phyloP scores from a whole-genome alignment of 345 rosid species.

The Clarkia xantiana region DNA sequence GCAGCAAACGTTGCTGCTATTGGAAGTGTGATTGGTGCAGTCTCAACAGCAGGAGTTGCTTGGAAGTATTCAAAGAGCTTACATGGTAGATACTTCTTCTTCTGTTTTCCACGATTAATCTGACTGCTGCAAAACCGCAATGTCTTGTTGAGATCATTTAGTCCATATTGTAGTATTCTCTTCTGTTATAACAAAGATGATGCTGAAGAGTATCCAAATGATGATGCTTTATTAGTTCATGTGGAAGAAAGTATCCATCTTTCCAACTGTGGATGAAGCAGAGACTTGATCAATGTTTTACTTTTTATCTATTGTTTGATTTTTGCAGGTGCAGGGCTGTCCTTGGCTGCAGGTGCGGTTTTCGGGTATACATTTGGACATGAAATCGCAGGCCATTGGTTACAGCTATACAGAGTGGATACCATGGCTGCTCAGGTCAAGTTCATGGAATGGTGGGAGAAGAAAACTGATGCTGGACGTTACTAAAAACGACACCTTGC shows the following conservation, averaged over 20 bases:
- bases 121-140: too few species aligned
- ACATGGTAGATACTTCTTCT: conserved; percentile 39
- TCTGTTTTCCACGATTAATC: not conserved
- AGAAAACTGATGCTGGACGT: conserved; percentile 12
- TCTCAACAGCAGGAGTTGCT: conserved; percentile 64
- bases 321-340: conserved; percentile 60
- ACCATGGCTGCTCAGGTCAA: conserved; percentile 77
- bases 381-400: conserved; percentile 54
- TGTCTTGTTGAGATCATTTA: too few species aligned
- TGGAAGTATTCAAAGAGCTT: conserved; percentile 83
- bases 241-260: too few species aligned
- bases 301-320: not conserved
- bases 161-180: too few species aligned
- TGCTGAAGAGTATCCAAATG: too few species aligned
- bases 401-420: conserved; percentile 75
- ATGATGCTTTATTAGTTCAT: too few species aligned
- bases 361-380: conserved; percentile 92
- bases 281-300: not conserved
- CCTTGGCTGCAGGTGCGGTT: conserved; percentile 65
- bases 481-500: too few species aligned
- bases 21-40: conserved; percentile 63
- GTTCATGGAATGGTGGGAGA: conserved; percentile 95
- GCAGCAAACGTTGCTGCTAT: conserved; percentile 36
- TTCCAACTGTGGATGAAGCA: too few species aligned
- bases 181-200: too few species aligned